phyloP scores from a whole-genome alignment of 805 yeast species.

The Candida parachauliodes region DNA sequence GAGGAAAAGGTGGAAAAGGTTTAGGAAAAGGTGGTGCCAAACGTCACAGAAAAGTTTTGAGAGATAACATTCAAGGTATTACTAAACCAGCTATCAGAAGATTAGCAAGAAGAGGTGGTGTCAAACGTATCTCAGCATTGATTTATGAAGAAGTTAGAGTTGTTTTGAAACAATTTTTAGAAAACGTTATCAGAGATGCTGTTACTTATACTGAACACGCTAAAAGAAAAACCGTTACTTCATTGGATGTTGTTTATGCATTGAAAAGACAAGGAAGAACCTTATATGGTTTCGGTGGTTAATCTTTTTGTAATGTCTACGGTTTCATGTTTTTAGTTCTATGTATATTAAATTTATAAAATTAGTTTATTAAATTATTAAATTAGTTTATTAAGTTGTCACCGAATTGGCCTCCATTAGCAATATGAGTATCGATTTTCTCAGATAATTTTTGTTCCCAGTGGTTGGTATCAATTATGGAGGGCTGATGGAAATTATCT shows the following conservation, averaged over 20 bases:
- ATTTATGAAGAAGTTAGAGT: conserved; percentile 99
- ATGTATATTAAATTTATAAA: not conserved
- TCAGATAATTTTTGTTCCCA: conserved; percentile 21
- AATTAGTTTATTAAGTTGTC: conserved; percentile 1
- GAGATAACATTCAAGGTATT: conserved; percentile 99
- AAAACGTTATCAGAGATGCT: conserved; percentile 97
- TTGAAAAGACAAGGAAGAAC: conserved; percentile 99
- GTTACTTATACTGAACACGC: conserved; percentile 99
- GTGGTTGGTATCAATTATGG: conserved; percentile 20
- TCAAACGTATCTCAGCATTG: conserved; percentile 98
- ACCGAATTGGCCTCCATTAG: conserved; percentile 1
- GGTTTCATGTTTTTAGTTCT: not conserved
- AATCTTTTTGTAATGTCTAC: conserved; percentile 24
- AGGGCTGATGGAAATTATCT: conserved; percentile 20
- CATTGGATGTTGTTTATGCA: conserved; percentile 97
- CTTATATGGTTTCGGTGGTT: conserved; percentile 99
- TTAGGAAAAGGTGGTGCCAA: conserved; percentile 99
- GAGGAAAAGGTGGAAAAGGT: conserved; percentile 99
- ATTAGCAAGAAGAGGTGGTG: conserved; percentile 99
- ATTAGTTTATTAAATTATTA: not conserved
- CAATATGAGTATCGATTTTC: conserved; percentile 15
- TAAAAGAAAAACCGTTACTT: conserved; percentile 99
- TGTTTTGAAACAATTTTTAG: conserved; percentile 92
- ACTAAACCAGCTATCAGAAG: conserved; percentile 99
- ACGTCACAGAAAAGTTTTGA: conserved; percentile 99